Evolutionary conservation across 225 moss, liverwort and hornwort species (phyloP).

Genomic region (Marchantia paleacea): DNA sequence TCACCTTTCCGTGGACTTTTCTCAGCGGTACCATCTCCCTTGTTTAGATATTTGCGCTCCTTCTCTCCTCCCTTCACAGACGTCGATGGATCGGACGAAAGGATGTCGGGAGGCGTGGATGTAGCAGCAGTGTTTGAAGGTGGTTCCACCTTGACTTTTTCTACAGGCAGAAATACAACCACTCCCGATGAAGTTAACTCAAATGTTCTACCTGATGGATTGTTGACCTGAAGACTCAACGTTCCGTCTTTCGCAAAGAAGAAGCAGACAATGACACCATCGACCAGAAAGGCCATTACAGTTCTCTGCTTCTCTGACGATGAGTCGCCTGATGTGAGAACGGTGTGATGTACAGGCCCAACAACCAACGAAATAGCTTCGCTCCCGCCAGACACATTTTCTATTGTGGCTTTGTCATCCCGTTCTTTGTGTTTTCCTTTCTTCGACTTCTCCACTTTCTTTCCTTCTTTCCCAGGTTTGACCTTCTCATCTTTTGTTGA

Average conservation of each 20-base stretch:
- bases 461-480: slow-evolving; percentile 26
- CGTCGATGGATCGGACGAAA: neutral
- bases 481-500: slow-evolving; percentile 30
- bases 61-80: neutral
- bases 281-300: slow-evolving; percentile 69
- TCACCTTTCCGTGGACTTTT: slow-evolving; percentile 1
- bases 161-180: slow-evolving; percentile 53
- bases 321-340: slow-evolving; percentile 1
- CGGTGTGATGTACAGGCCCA: neutral
- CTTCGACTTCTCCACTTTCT: slow-evolving; percentile 21
- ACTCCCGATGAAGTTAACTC: slow-evolving; percentile 75
- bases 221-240: slow-evolving; percentile 73
- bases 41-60: slow-evolving; percentile 21
- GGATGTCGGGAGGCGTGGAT: neutral
- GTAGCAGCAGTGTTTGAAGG: neutral
- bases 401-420: neutral
- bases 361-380: neutral
- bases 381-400: neutral
- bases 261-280: slow-evolving; percentile 74
- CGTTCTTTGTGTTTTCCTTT: slow-evolving; percentile 15
- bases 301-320: slow-evolving; percentile 17
- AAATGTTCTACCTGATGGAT: slow-evolving; percentile 58
- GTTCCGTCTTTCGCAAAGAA: slow-evolving; percentile 65
- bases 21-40: slow-evolving; percentile 9
- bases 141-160: slow-evolving; percentile 3